Base-by-base conservation (phyloP, 345 rosid species). In the Cardamine resedifolia region DNA sequence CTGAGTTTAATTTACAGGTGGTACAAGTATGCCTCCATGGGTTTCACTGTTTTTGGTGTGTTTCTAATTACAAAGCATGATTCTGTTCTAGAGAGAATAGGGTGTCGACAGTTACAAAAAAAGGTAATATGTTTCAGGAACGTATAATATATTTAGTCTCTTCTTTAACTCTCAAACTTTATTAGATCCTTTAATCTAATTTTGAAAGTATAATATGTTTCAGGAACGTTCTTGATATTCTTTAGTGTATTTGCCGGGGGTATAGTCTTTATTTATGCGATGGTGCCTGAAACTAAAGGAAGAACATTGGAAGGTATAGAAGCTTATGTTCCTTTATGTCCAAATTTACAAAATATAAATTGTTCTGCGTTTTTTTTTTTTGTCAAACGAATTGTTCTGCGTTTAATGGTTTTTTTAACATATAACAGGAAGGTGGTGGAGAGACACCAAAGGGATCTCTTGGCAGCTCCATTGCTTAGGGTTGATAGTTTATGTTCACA, bases 11-110 rank as follows among this genome's bases (percentile, higher is more conserved):
- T 33, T 52, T 55, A 60, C 87, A 91, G 97, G 89, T 95, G 79
- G 95, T 95, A 86, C 79, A 88, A 82, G 72, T 87, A 82, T 69
- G 90, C 96, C 33, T 91, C 99, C 7, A 39, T 81, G 64, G 99
- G 99, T 24, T 83, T 95, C 77, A 87, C 96, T 19, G 81, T 79
- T 23, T 84, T 91, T 68, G 99, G 99, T 70, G 83, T 82, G 74
- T 85, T 84, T 58, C 81, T 95, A 64, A 87, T 91, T 20, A 84
- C 91, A 47, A 91, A 86, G 76, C 88, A 64, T 77, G 85, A 72
- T 43, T 83, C 76, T 77, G 51, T 91, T 77, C 71, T 85, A 81
- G 96, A 91, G 76, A 85, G 89, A 84, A 88, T 80, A 75, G 84
- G 83, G 1, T 80, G 84, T 5, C 64, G 81, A 84, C 93, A 84